These are phyloP conservation scores for Myxozyma mucilagina DNA, from an alignment of 805 yeast species.

Conservation along the genomic window DNA sequence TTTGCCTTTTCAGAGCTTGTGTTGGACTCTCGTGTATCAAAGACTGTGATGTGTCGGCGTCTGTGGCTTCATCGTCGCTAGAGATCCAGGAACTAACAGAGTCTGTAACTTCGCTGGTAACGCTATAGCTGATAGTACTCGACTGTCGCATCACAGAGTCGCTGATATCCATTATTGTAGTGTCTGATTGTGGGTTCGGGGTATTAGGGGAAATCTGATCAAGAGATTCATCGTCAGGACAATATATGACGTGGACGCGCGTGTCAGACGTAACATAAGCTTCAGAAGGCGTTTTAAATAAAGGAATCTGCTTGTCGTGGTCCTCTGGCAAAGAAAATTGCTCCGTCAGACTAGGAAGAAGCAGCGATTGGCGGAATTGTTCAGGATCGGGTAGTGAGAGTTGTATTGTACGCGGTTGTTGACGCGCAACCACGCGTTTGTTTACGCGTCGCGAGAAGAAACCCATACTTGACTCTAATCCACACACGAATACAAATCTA, in stretches of 20 bases:
- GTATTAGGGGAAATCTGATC: background rate
- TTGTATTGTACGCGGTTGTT: background rate
- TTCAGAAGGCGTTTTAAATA: background rate
- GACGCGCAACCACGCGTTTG: background rate
- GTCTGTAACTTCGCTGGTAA: too few species aligned
- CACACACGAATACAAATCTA: too few species aligned
- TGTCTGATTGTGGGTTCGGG: background rate
- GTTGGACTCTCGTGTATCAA: too few species aligned
- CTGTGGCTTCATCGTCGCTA: too few species aligned
- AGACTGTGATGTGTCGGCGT: too few species aligned
- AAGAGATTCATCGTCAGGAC: background rate
- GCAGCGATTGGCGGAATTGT: conserved; percentile 14
- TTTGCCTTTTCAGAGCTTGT: too few species aligned
- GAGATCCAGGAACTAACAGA: too few species aligned
- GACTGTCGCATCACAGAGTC: background rate
- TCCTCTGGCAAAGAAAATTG: conserved; percentile 6
- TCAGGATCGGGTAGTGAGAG: conserved; percentile 9
- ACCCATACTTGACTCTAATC: too few species aligned
- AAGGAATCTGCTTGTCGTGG: background rate
- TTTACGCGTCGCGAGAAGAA: background rate
- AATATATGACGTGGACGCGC: background rate
- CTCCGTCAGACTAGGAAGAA: conserved; percentile 12
- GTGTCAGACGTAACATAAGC: background rate
- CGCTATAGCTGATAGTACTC: too few species aligned
- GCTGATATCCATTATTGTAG: background rate